Percentiles rank a stretch among this genome's conserved stretches.
These are phyloP conservation scores for Ottelia alismoides DNA, from an alignment of 106 monocot species.

Conservation along the genomic window DNA sequence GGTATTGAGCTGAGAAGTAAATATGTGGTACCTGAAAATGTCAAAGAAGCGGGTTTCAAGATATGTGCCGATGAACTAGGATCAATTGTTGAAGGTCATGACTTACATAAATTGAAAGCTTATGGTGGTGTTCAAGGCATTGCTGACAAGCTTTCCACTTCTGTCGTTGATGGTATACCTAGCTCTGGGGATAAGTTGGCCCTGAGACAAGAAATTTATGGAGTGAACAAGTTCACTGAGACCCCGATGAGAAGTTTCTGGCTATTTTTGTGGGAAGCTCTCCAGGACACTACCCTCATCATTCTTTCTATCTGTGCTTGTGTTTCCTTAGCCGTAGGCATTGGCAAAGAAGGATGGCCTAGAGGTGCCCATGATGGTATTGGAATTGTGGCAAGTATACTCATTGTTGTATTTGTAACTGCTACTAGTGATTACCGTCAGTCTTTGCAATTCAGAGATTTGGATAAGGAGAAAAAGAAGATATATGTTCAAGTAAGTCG, in stretches of 20 bases:
- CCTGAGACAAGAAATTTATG: slow-evolving; percentile 33
- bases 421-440: slow-evolving; percentile 72
- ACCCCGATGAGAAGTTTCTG: slow-evolving; percentile 37
- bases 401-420: slow-evolving; percentile 64
- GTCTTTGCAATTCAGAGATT: slow-evolving; percentile 67
- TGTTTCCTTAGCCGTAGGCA: slow-evolving; percentile 51
- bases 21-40: slow-evolving; percentile 32
- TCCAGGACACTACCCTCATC: slow-evolving; percentile 65
- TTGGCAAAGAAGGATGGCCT: slow-evolving; percentile 65
- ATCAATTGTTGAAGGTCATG: slow-evolving; percentile 57
- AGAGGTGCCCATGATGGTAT: slow-evolving; percentile 70
- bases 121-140: slow-evolving; percentile 40
- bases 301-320: slow-evolving; percentile 52
- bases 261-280: slow-evolving; percentile 70
- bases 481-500: slow-evolving; percentile 52
- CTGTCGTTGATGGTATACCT: slow-evolving; percentile 26
- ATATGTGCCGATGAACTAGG: slow-evolving; percentile 69
- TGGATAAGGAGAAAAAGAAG: slow-evolving; percentile 81
- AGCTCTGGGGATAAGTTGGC: slow-evolving; percentile 13
- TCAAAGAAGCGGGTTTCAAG: slow-evolving; percentile 46
- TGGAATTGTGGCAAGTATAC: slow-evolving; percentile 64
- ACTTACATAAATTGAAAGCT: slow-evolving; percentile 34
- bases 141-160: slow-evolving; percentile 39
- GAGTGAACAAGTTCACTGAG: slow-evolving; percentile 53
- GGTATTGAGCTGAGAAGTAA: too few species aligned